Base-by-base conservation (phyloP, 2,329 filamentous ascomycete species). In the Fusarium torreyae region DNA sequence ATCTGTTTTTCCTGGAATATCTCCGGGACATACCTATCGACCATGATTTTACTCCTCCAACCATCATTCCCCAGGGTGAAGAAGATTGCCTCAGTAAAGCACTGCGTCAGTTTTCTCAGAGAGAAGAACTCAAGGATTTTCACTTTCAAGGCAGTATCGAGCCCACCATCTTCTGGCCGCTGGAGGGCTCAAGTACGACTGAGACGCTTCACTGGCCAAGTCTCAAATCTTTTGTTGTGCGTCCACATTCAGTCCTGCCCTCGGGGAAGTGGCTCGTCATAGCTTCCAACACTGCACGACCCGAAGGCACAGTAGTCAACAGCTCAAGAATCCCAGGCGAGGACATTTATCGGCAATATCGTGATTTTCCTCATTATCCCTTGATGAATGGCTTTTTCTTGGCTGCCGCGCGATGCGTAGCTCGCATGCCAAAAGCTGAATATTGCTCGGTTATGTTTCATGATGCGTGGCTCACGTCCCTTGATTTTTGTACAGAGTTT, bases 131-230 rank as follows among this genome's bases (percentile, higher is more conserved):
- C 6, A 39, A 52, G 14, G 22, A 34, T 5, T 46, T 64, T 5
- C 13, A 11, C 1, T 57, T 57, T 4, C 0, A 10, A 2, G 59
- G 58, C 1, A 51, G 40, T 7, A 20, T 46, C 0, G 51, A 64
- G 7, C 18, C 60, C 1, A 64, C 59, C 4, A 48, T 64, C 3
- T 24, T 58, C 26, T 64, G 61, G 61, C 61, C 59, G 17, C 4
- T 44, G 4, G 17, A 45, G 15, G 22, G 10, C 5, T 57, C 61
- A 7, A 26, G 26, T 1, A 31, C 20, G 26, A 8, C 26, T 9
- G 18, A 49, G 2, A 13, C n/a, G 11, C 57, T 22, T 17, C 28
- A 46, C 3, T 64, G 59, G 61, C 61, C 51, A 8, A 63, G 20
- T 5, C 59, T 63, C 17, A 50, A 64, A 14, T 7, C 20, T 9